Evolutionary conservation across 148 eudicot species (phyloP), one percentile per base, ranked within the genome.

Genomic region (Suaeda aralocaspica): DNA sequence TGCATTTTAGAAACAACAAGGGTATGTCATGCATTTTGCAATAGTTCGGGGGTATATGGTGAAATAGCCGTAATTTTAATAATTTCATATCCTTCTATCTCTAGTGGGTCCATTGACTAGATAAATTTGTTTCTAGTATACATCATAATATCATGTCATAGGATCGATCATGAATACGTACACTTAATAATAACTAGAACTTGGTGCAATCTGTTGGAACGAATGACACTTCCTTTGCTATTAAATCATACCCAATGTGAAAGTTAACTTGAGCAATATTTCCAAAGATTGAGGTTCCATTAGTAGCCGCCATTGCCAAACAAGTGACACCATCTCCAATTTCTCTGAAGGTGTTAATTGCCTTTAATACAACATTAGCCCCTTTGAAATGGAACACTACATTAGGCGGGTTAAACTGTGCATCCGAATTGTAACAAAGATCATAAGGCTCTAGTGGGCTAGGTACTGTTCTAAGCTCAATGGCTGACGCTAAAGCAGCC

Each of bases 261-360:
- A 52, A 73, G 46, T 73, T 73, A 64, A 70, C 74, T 65, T 81
- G 83, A 48, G 83, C 80, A 36, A 77, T 19, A 42, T 77, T 81
- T 3, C 83, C 83, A 52, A 68, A 81, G 8, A 73, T 72, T 0
- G 65, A 39, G 5, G 25, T 25, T 22, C 46, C 72, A n/a, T 69
- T 59, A 18, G 51, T 48, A 18, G 80, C 72, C 5, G 34, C 33
- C 72, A 76, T 64, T 15, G 83, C 80, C 33, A 81, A 70, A 51
- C 83, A 81, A 36, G 19, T 26, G 9, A 66, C 29, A 6, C 13
- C 66, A 15, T 71, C 64, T 14, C 41, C 50, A 2, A 59, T 60
- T 0, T 59, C 25, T 18, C 57, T 36, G 5, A 76, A 76, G 0
- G 65, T 60, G 63, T 77, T 80, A n/a, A 68, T 74, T 3, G 67